Evolutionary conservation across 2,329 filamentous ascomycete genomes (phyloP), one percentile per base, ranked within the genome.

Genomic region (Chrysoporthe puriensis): DNA sequence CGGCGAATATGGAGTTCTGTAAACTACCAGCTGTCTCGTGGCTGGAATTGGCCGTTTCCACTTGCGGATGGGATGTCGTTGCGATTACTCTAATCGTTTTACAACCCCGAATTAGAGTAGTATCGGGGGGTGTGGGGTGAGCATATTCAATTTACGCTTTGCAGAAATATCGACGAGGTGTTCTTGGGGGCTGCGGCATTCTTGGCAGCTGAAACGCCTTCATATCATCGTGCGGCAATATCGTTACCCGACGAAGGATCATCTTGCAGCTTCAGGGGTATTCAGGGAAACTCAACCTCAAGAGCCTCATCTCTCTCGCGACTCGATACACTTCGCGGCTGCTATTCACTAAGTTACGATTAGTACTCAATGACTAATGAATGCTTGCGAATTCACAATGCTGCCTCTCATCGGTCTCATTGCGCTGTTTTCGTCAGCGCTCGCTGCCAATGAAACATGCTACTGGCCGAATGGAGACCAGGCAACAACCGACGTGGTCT

Each of bases 401-500:
- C 18, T 43, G n/a, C 40, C 44, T 32, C n/a, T 60, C 57, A 21
- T 11, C 18, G n/a, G 16, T 16, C 11, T 60, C 11, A 13, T 32
- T 32, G 5, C 26, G 18, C n/a, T 44, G n/a, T 46, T 48, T 1
- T 7, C 59, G 3, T 18, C 13, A 18, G 21, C 14, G 18, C 13
- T 46, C 14, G 59, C 57, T 43, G 57, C 40, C 21, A 43, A 42
- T 11, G 36, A n/a, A 26, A 61, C 43, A 34, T 66, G 46, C 26
- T 66, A 62, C 48, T 56, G 58, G 64, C 64, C 64, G 0, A 58
- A 56, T 18, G 64, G 58, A 8, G n/a, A 21, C 26, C 8, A 36
- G 21, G 64, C 50, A 57, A 40, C 58, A 7, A n/a, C 18, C 4
- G 42, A 62, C n/a, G 44, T 48, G 46, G 58, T 56, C 1, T 66